Base-by-base conservation (phyloP, 768 basidiomycete species). In the Hericium erinaceus region DNA sequence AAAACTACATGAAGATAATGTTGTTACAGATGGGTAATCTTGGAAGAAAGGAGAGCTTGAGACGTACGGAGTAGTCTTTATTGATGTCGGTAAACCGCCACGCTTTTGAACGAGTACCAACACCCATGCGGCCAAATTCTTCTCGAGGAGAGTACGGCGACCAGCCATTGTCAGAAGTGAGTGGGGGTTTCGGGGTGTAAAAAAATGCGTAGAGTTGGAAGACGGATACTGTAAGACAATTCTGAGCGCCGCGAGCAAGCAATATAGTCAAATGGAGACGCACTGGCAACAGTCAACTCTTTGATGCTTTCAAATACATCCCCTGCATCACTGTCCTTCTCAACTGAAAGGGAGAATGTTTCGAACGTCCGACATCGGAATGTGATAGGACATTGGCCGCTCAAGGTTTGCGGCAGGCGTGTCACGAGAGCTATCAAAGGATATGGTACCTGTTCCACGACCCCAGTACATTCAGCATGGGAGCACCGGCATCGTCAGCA, bases 61-160 rank as follows among this genome's bases (percentile, higher is more conserved):
- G 26, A 79, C 80, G 69, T 72, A 95, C 93, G 65, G 83, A 75
- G 69, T 95, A 98, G 67, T 97, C 94, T 65, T 89, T 92, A 73
- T 99, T 99, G 67, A 98, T 82, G 68, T 94, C 90, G 7, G 93
- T 95, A 67, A 95, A 95, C 20, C 97, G 83, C 97, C 97, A 99
- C 11, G 95, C 89, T 70, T 91, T 95, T 3, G 89, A 89, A 33
- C 95, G 82, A 13, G 82, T 79, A 9, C 94, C 95, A 39, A 98
- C 79, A 10, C 97, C 97, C 92, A 98, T 98, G 15, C 97, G 82
- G 6, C 84, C 82, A 69, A 93, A 98, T 70, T 99, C 97, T 57
- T 89, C 84, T 54, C 90, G 78, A 2, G 92, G 89, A 40, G 87
- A 87, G 69, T 93, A 99, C 39, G 95, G 62, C 1, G 75, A 75